Evolutionary conservation across 169 alveolate genomes (phyloP).

Genomic region (Eimeria mitis): DNA sequence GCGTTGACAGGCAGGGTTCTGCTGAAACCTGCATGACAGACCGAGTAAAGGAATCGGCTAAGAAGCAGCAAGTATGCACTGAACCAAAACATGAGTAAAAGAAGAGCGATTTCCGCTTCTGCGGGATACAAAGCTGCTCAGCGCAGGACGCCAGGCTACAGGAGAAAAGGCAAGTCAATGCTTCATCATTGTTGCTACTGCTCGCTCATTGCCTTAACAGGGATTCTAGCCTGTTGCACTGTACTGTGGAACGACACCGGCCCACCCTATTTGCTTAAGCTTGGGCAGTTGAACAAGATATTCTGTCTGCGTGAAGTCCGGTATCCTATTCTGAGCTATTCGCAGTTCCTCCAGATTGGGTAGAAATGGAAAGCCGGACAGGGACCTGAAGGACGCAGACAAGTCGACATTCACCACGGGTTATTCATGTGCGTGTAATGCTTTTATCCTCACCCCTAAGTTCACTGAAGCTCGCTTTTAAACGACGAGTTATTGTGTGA

Average conservation of each 20-base stretch:
- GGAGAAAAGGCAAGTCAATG: background rate
- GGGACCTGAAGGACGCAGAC: background rate
- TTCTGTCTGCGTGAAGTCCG: constrained; percentile 54
- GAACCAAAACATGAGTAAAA: background rate
- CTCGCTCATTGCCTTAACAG: background rate
- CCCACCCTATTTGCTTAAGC: constrained; percentile 29
- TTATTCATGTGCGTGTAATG: background rate
- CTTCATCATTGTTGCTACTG: background rate
- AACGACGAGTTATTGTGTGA: background rate
- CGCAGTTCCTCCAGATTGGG: constrained; percentile 65
- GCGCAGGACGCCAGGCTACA: background rate
- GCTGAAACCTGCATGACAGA: constrained; percentile 37
- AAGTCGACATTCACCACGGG: background rate
- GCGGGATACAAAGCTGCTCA: background rate
- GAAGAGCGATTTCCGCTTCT: background rate
- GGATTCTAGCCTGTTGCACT: background rate
- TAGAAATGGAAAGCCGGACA: constrained; percentile 41
- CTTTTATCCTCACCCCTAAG: background rate
- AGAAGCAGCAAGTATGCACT: background rate
- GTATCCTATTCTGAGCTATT: constrained; percentile 61
- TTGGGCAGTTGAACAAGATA: constrained; percentile 55
- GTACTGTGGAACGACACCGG: background rate
- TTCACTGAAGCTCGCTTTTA: background rate
- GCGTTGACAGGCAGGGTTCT: constrained; percentile 65
- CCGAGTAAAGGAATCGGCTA: background rate